These are phyloP conservation scores for Eutypa lata DNA, from an alignment of 2,329 filamentous ascomycete species.

Conservation along the genomic window DNA sequence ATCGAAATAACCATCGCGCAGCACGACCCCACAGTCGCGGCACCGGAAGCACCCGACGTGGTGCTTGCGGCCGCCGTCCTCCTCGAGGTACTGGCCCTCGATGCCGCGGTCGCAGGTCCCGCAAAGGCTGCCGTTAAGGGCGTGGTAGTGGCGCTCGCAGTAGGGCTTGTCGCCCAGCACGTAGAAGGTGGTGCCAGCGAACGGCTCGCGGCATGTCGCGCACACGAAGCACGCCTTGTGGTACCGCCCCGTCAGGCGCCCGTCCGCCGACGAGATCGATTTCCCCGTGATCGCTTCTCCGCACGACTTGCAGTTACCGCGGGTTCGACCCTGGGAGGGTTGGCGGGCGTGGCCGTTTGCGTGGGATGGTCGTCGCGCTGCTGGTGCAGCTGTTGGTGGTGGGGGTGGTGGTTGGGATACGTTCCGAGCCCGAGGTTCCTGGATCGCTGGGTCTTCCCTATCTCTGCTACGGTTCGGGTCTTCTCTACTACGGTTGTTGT, in stretches of 20 bases:
- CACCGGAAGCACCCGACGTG: conserved; percentile 87
- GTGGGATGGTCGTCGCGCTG: background rate
- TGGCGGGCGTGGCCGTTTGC: conserved; percentile 40
- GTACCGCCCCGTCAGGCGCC: conserved; percentile 86
- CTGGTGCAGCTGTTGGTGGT: conserved; percentile 9
- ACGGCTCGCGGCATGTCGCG: conserved; percentile 75
- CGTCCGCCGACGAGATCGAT: conserved; percentile 90
- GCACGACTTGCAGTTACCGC: conserved; percentile 83
- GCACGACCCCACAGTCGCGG: conserved; percentile 67
- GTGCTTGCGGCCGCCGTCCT: conserved; percentile 73
- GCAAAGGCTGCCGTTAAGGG: conserved; percentile 84
- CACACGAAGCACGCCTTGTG: conserved; percentile 96
- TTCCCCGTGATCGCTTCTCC: conserved; percentile 77
- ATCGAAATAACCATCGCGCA: conserved; percentile 88
- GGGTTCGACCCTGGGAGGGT: conserved; percentile 38
- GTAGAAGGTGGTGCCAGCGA: conserved; percentile 87
- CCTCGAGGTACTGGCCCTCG: conserved; percentile 90
- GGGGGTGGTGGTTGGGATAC: conserved; percentile 27
- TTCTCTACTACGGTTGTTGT: too few species aligned
- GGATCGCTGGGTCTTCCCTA: conserved; percentile 17
- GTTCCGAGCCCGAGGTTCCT: conserved; percentile 19
- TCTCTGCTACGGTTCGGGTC: background rate
- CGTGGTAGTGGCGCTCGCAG: conserved; percentile 89
- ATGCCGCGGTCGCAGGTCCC: conserved; percentile 78
- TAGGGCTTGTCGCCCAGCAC: conserved; percentile 84